Evolutionary conservation across 768 basidiomycete species (phyloP).

Genomic region (Calocybe indica): DNA sequence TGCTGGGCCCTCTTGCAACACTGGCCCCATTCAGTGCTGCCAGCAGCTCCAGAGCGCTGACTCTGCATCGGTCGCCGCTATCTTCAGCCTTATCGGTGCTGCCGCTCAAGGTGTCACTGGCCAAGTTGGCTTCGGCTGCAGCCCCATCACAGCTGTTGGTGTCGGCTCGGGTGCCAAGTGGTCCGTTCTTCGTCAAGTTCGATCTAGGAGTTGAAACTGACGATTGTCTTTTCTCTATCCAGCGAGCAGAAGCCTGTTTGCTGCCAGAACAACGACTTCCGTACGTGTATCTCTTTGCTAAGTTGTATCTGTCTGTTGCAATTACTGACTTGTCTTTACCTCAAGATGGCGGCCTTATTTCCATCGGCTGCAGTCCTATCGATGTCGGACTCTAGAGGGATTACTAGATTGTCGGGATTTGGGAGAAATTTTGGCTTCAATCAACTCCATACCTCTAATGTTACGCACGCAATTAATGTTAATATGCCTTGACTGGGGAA

Average conservation of each 20-base stretch:
- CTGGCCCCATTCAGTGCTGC: constrained; percentile 4
- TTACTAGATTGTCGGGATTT: too few relatives aligned
- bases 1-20: constrained; percentile 3
- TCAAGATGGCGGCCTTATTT: too few relatives aligned
- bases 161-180: neutral
- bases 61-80: neutral
- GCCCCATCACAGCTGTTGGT: constrained; percentile 1
- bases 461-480: too few relatives aligned
- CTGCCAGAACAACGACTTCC: constrained; percentile 2
- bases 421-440: too few relatives aligned
- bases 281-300: neutral
- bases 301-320: too few relatives aligned
- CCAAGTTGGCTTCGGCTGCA: neutral
- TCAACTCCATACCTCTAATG: too few relatives aligned
- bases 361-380: too few relatives aligned
- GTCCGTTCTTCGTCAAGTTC: neutral
- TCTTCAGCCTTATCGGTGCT: neutral
- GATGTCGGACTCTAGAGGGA: too few relatives aligned
- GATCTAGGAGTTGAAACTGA: neutral
- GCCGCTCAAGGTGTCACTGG: neutral
- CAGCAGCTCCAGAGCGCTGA: neutral
- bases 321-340: too few relatives aligned
- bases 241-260: constrained; percentile 2
- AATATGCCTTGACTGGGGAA: too few relatives aligned
- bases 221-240: neutral